A percentile compares a stretch with the other conserved stretches of the same genome.
phyloP scores from a whole-genome alignment of 2,329 filamentous ascomycete species.

The Fusarium udum region DNA sequence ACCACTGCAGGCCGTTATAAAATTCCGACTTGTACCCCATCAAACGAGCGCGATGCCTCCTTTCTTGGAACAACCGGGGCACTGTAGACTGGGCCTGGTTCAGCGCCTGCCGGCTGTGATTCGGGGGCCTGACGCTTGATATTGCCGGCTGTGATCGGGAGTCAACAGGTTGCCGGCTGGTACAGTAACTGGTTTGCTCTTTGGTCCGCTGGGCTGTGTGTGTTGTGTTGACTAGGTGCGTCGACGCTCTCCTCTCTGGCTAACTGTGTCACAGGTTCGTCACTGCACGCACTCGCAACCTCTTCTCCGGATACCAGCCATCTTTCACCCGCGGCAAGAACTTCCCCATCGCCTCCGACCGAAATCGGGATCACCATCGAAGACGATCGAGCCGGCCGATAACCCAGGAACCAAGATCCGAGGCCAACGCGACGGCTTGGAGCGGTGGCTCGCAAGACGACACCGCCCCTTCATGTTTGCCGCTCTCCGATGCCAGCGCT shows the following conservation, averaged over 20 bases:
- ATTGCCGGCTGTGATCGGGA: neutral
- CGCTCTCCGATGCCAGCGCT: neutral
- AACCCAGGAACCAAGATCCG: neutral
- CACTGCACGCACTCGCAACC: neutral
- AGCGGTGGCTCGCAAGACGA: neutral
- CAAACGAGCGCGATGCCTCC: neutral
- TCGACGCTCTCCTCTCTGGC: rapidly evolving
- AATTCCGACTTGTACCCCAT: neutral
- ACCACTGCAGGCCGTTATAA: neutral
- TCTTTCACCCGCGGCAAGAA: neutral
- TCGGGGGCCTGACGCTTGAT: neutral
- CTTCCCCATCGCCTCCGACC: neutral
- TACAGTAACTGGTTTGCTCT: neutral
- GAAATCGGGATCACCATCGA: neutral
- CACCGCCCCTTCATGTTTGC: neutral
- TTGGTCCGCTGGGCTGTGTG: neutral
- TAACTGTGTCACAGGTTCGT: neutral
- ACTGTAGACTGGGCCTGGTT: neutral
- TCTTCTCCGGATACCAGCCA: neutral
- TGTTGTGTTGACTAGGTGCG: neutral
- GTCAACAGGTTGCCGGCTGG: neutral
- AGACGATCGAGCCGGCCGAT: too few species aligned
- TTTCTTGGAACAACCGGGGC: neutral
- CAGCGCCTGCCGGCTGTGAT: neutral
- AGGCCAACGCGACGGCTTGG: neutral